These are phyloP conservation scores for Suillus hirtellus DNA, from an alignment of 768 basidiomycete genomes.

Conservation along the genomic window DNA sequence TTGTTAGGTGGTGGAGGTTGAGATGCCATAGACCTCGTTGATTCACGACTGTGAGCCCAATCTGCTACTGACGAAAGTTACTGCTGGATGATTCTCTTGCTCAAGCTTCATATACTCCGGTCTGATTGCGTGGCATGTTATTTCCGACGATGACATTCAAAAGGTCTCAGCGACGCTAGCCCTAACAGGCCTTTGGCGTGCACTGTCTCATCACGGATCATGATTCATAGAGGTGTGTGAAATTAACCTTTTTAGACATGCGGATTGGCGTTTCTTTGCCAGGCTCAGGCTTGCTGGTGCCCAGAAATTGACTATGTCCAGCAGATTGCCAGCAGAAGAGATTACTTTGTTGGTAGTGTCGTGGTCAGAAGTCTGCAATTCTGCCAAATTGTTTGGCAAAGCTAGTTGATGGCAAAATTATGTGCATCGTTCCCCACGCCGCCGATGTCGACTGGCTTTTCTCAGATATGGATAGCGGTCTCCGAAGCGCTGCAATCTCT, in stretches of 20 bases:
- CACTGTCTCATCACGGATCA: neutral
- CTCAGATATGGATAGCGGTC: too few species aligned
- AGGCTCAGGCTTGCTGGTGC: neutral
- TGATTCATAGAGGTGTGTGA: neutral
- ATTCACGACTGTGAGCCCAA: too few species aligned
- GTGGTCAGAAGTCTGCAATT: too few species aligned
- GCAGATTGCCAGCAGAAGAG: neutral
- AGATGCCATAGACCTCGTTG: neutral
- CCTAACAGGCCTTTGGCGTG: neutral
- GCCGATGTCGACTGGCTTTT: too few species aligned
- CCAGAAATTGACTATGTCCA: neutral
- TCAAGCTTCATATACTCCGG: neutral
- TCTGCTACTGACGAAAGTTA: neutral
- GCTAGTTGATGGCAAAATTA: too few species aligned
- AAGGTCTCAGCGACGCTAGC: neutral
- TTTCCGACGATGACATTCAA: neutral
- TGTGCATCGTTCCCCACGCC: too few species aligned
- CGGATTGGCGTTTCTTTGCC: neutral
- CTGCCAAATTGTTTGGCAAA: too few species aligned
- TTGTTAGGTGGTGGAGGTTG: slow-evolving; percentile 20
- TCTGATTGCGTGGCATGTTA: neutral
- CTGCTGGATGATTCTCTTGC: neutral
- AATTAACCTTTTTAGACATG: neutral
- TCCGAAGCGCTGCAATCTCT: too few species aligned
- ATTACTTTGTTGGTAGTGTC: neutral